Evolutionary conservation across 768 basidiomycete genomes (phyloP), one percentile per base, ranked within the genome.

Genomic region (Psilocybe sp.): DNA sequence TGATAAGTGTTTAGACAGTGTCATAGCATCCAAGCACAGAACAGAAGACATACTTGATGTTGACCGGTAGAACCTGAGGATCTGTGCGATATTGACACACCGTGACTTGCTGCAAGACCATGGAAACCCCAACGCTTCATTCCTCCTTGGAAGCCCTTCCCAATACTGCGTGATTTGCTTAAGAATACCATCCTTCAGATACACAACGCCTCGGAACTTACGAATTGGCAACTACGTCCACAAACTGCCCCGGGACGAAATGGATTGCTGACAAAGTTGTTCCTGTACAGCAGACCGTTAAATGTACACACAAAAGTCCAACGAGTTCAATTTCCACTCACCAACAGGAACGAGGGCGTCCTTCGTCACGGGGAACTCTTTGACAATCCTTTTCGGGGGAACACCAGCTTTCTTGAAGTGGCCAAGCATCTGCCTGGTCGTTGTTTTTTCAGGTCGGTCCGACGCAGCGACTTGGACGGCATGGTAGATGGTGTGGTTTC

Each of bases 81-180:
- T 63, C 97, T 87, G 76, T 98, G 97, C 8, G 92, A 92, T 56
- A 94, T 64, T 53, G 97, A 98, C 41, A 92, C 90, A 85, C 97
- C 97, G 65, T 99, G 97, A 69, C 92, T 91, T 1, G 93, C 95
- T 40, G 85, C 81, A 28, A 94, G 70, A 69, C 97, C 97, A 60
- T 85, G 81, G 72, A 96, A 98, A 32, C 87, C 86, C 85, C 92
- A 94, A 41, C 92, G 78, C 66, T 98, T 99, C 97, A 99, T 99
- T 23, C 80, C 84, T 60, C 97, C 97, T 55, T 92, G 89, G 69
- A 95, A 98, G 7, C 97, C 97, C 70, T 98, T 98, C 18, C 97
- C 97, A 50, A 96, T 89, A 3, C 95, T 99, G 40, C 23, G 16
- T 53, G 31, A 16, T 18, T 37, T 23, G 15, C 14, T 49, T 23